Percentiles rank a stretch among this genome's conserved stretches.
Conservation (phyloP, 805 yeast genomes). For the Lipomyces anomalus region DNA sequence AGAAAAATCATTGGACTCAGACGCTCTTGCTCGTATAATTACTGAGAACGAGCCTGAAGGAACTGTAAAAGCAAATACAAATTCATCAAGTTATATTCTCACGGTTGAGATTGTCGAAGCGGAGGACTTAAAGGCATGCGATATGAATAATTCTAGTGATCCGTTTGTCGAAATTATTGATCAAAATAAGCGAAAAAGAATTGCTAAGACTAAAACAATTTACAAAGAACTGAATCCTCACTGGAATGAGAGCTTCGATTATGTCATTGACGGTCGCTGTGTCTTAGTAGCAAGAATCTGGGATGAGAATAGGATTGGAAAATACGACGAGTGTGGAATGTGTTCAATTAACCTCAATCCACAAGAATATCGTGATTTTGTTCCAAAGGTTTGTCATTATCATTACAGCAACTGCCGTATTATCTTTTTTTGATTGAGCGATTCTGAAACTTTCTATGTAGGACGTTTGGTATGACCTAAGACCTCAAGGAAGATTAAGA, state of each 20-base stretch:
- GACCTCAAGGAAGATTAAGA: constrained; percentile 61
- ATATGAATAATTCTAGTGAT: constrained; percentile 44
- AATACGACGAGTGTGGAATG: constrained; percentile 63
- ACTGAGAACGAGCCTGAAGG: constrained; percentile 23
- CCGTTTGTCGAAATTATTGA: constrained; percentile 60
- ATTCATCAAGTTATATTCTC: constrained; percentile 46
- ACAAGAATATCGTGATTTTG: constrained; percentile 56
- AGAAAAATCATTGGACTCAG: constrained; percentile 57
- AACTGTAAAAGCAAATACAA: constrained; percentile 1
- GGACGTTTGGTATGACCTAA: constrained; percentile 53
- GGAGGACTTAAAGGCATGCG: constrained; percentile 49
- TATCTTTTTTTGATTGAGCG: too few species aligned
- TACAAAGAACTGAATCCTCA: constrained; percentile 60
- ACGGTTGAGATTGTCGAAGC: constrained; percentile 60
- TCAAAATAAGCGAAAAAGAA: constrained; percentile 45
- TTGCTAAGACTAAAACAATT: constrained; percentile 66
- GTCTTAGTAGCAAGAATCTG: constrained; percentile 60
- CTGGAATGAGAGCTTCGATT: constrained; percentile 85
- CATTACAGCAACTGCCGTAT: too few species aligned
- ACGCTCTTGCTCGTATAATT: constrained; percentile 43
- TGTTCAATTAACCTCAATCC: constrained; percentile 58
- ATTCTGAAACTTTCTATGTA: too few species aligned
- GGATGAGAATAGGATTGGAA: constrained; percentile 53
- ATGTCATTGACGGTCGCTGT: constrained; percentile 39
- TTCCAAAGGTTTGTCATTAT: constrained; percentile 39